These are phyloP conservation scores for Silene noctiflora DNA, from an alignment of 179 eudicot genomes.

Conservation along the genomic window DNA sequence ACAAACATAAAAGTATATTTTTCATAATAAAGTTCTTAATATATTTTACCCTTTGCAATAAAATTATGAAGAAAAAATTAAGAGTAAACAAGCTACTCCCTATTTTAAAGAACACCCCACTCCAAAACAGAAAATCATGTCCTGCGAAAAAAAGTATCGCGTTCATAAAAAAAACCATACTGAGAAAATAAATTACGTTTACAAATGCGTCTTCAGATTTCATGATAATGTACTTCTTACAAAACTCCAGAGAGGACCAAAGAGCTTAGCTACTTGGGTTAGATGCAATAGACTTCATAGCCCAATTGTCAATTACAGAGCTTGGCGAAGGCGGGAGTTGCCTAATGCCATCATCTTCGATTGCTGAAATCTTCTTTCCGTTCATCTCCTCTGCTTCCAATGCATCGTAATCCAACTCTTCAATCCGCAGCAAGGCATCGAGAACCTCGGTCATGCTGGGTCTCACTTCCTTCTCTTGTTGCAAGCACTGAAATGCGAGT, in stretches of 20 bases:
- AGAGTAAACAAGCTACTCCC: too few relatives aligned
- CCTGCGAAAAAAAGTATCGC: too few relatives aligned
- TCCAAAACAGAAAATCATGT: too few relatives aligned
- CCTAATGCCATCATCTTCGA: slow-evolving; percentile 8
- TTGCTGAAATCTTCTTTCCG: neutral
- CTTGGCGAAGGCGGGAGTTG: slow-evolving; percentile 8
- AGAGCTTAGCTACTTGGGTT: slow-evolving; percentile 15
- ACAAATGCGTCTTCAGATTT: neutral
- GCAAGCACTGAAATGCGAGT: slow-evolving; percentile 55
- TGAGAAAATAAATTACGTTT: neutral
- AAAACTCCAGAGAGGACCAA: neutral
- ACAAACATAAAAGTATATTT: too few relatives aligned
- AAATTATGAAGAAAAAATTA: too few relatives aligned
- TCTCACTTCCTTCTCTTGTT: slow-evolving; percentile 53
- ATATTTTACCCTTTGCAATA: too few relatives aligned
- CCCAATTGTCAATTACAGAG: slow-evolving; percentile 21
- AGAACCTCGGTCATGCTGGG: slow-evolving; percentile 55
- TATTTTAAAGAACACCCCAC: too few relatives aligned
- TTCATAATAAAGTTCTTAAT: too few relatives aligned
- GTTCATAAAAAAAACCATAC: neutral
- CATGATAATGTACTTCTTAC: neutral
- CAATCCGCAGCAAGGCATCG: slow-evolving; percentile 33
- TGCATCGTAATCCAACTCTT: slow-evolving; percentile 25
- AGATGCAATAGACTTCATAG: slow-evolving; percentile 20
- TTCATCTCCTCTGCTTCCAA: slow-evolving; percentile 32